Conservation (phyloP, 1,284 basidiomycete genomes). For the Leccinum cinnamomeum region DNA sequence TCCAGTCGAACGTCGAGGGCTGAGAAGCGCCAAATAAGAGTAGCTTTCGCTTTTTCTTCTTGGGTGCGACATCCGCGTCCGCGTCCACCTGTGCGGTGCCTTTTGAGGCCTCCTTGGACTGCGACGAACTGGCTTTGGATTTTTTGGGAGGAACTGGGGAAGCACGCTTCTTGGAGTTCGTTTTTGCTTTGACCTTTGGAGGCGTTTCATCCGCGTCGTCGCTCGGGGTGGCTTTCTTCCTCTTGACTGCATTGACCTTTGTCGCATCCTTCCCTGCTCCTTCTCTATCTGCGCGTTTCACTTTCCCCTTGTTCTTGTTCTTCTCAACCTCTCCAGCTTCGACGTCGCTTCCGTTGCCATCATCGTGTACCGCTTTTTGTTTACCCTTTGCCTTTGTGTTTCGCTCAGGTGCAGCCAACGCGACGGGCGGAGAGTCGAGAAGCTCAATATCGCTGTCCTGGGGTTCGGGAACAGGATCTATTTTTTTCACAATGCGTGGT, state of each 20-base stretch:
- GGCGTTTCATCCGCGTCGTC: conserved; percentile 18
- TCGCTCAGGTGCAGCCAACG: conserved; percentile 12
- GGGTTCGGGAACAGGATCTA: conserved; percentile 18
- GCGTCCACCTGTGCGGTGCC: conserved; percentile 16
- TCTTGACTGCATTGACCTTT: conserved; percentile 22
- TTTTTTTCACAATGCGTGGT: conserved; percentile 17
- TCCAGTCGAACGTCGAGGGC: conserved; percentile 44
- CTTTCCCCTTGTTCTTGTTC: conserved; percentile 25
- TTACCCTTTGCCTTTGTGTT: conserved; percentile 32
- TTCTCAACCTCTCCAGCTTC: conserved; percentile 15
- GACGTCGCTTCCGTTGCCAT: conserved; percentile 7
- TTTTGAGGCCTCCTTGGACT: conserved; percentile 10
- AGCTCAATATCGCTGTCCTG: conserved; percentile 36
- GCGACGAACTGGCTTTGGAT: conserved; percentile 20
- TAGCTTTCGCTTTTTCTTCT: conserved; percentile 63
- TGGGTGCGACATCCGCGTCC: conserved; percentile 34
- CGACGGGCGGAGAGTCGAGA: conserved; percentile 11
- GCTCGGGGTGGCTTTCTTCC: conserved; percentile 25
- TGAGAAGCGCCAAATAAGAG: conserved; percentile 50
- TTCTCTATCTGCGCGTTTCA: conserved; percentile 35
- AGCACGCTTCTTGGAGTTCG: conserved; percentile 22
- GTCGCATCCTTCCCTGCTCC: conserved; percentile 27
- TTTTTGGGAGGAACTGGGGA: conserved; percentile 22
- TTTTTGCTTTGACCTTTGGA: conserved; percentile 26
- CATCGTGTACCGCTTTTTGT: conserved; percentile 18